Percentiles rank a stretch among this genome's conserved stretches.
phyloP scores from a whole-genome alignment of 1,284 basidiomycete genomes.

The Leccinum angustisporum region DNA sequence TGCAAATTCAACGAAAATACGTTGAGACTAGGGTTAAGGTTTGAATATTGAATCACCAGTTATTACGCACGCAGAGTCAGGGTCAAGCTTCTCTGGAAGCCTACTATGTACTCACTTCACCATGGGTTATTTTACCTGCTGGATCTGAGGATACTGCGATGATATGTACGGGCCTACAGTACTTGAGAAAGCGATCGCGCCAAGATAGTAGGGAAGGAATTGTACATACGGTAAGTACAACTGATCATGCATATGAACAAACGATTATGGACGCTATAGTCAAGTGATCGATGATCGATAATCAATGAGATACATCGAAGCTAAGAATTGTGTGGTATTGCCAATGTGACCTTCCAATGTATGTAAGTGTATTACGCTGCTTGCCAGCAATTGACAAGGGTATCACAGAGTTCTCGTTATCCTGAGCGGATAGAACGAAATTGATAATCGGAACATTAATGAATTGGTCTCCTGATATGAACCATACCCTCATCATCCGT shows the following conservation, averaged over 20 bases:
- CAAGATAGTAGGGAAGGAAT: not conserved
- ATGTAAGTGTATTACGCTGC: conserved; percentile 17
- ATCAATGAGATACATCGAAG: conserved; percentile 1
- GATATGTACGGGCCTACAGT: not conserved
- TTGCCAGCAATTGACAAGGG: conserved; percentile 19
- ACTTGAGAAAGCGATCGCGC: not conserved
- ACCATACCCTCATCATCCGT: conserved; percentile 82
- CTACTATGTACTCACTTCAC: not conserved
- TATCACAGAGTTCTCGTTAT: conserved; percentile 20
- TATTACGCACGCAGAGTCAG: not conserved
- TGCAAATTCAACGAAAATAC: not conserved
- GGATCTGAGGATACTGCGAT: not conserved
- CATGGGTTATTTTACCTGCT: not conserved
- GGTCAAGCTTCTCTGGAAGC: not conserved
- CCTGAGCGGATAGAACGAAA: conserved; percentile 1
- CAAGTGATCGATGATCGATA: conserved; percentile 5
- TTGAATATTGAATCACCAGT: not conserved
- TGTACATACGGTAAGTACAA: not conserved
- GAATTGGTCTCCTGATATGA: conserved; percentile 58
- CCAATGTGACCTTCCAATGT: conserved; percentile 8
- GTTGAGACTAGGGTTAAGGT: not conserved
- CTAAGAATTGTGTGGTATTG: conserved; percentile 9
- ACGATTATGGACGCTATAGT: not conserved
- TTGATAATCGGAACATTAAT: conserved; percentile 18
- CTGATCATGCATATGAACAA: not conserved